Evolutionary conservation across 1,284 basidiomycete genomes (phyloP).

Genomic region (Melanopsichium pennsylvanicum): DNA sequence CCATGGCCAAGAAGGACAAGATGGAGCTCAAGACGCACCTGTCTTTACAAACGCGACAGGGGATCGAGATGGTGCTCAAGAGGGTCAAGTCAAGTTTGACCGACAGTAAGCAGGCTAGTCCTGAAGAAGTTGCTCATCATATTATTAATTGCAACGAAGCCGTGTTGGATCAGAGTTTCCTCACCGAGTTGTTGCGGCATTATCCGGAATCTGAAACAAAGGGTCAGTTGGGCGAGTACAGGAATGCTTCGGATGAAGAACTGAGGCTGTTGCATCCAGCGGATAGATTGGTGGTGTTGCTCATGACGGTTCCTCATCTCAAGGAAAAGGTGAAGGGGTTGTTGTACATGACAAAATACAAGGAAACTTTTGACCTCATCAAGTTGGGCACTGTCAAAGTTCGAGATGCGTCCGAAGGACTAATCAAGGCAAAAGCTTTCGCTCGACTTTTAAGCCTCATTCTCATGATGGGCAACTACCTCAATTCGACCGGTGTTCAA

Average conservation of each 20-base stretch:
- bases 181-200: conserved; percentile 63
- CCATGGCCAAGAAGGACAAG: conserved; percentile 66
- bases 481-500: conserved; percentile 95
- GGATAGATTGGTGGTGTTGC: conserved; percentile 93
- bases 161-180: conserved; percentile 62
- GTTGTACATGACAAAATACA: conserved; percentile 73
- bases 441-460: conserved; percentile 69
- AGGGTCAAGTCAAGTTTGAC: conserved; percentile 34
- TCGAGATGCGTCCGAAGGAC: conserved; percentile 54
- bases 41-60: conserved; percentile 53
- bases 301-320: conserved; percentile 95
- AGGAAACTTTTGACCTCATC: conserved; percentile 60
- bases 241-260: conserved; percentile 85
- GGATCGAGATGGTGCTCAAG: conserved; percentile 55
- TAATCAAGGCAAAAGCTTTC: conserved; percentile 61
- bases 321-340: conserved; percentile 89
- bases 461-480: conserved; percentile 93
- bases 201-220: conserved; percentile 65
- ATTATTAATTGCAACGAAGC: conserved; percentile 64
- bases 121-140: conserved; percentile 64
- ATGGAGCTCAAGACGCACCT: conserved; percentile 65
- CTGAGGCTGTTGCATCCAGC: conserved; percentile 87
- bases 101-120: conserved; percentile 61
- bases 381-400: conserved; percentile 49
- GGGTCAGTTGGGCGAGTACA: conserved; percentile 71